A percentile compares a stretch with the other conserved stretches of the same genome.
Conservation (phyloP, 148 eudicot genomes). For the Cornus florida region DNA sequence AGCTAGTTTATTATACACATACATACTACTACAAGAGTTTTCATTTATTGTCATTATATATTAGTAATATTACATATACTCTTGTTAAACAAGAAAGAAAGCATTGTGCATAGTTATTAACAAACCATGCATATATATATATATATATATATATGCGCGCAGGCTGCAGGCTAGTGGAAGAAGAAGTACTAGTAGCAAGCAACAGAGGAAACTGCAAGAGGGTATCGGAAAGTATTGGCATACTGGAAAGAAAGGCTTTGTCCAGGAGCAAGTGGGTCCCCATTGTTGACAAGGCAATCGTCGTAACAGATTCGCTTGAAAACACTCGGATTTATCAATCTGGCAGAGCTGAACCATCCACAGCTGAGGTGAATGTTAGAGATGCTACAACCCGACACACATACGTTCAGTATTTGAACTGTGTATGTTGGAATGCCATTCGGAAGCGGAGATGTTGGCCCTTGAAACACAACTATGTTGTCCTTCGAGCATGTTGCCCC, state of each 20-base stretch:
- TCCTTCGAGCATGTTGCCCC: slow-evolving; percentile 38
- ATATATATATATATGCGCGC: too few relatives aligned
- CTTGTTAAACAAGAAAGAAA: too few relatives aligned
- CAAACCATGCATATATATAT: too few relatives aligned
- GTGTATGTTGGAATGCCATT: slow-evolving; percentile 55
- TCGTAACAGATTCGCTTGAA: slow-evolving; percentile 48
- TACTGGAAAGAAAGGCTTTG: slow-evolving; percentile 47
- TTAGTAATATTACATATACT: too few relatives aligned
- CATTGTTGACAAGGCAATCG: slow-evolving; percentile 74
- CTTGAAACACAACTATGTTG: slow-evolving; percentile 50
- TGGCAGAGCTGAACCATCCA: slow-evolving; percentile 73
- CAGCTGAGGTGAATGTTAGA: slow-evolving; percentile 52
- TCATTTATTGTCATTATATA: too few relatives aligned
- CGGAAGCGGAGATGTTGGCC: slow-evolving; percentile 41
- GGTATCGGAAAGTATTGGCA: slow-evolving; percentile 48
- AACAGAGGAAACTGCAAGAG: slow-evolving; percentile 53
- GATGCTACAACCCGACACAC: slow-evolving; percentile 36
- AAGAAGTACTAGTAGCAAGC: slow-evolving; percentile 25
- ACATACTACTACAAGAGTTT: too few relatives aligned
- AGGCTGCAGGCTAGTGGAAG: too few relatives aligned
- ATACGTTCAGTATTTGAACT: slow-evolving; percentile 39
- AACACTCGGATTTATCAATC: slow-evolving; percentile 43
- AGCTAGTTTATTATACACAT: too few relatives aligned
- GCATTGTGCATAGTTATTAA: too few relatives aligned
- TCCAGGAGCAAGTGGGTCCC: slow-evolving; percentile 42